A percentile compares a stretch with the other conserved stretches of the same genome.
Evolutionary conservation across 805 yeast species (phyloP).

Genomic region (Candida nemodendra): DNA sequence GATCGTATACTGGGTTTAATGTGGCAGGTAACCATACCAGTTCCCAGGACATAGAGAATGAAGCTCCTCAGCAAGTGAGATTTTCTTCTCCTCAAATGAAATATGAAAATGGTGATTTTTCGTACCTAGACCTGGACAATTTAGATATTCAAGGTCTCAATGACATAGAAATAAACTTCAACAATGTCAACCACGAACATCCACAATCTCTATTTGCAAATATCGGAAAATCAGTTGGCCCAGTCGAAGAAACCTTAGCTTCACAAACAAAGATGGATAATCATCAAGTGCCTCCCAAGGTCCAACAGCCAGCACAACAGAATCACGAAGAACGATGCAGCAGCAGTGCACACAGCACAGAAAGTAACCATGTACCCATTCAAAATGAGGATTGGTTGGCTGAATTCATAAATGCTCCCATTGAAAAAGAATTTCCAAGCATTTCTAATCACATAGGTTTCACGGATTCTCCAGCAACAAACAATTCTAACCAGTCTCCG

Average conservation of each 20-base stretch:
- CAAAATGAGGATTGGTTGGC: slow-evolving; percentile 58
- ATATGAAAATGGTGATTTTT: slow-evolving; percentile 31
- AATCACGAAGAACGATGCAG: slow-evolving; percentile 4
- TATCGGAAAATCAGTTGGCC: slow-evolving; percentile 9
- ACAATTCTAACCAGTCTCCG: slow-evolving; percentile 34
- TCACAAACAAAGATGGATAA: slow-evolving; percentile 4
- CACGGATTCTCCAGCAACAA: slow-evolving; percentile 36
- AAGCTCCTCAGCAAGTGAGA: slow-evolving; percentile 68
- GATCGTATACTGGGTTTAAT: slow-evolving; percentile 51
- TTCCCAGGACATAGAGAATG: slow-evolving; percentile 23
- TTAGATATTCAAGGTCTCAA: slow-evolving; percentile 25
- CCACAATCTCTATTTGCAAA: slow-evolving; percentile 9
- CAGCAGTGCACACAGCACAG: slow-evolving; percentile 6
- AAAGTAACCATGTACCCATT: slow-evolving; percentile 13
- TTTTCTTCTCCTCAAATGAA: slow-evolving; percentile 74
- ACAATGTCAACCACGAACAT: slow-evolving; percentile 3
- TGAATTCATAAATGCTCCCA: slow-evolving; percentile 67
- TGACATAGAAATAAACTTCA: slow-evolving; percentile 23
- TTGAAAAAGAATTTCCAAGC: slow-evolving; percentile 54
- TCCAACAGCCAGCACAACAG: slow-evolving; percentile 8
- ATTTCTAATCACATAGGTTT: slow-evolving; percentile 63
- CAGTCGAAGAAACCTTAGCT: slow-evolving; percentile 13
- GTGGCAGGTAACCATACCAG: slow-evolving; percentile 6
- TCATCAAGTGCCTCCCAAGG: slow-evolving; percentile 5
- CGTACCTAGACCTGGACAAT: slow-evolving; percentile 34